Evolutionary conservation across 805 yeast species (phyloP).

Genomic region (Wickerhamiella nectarea): DNA sequence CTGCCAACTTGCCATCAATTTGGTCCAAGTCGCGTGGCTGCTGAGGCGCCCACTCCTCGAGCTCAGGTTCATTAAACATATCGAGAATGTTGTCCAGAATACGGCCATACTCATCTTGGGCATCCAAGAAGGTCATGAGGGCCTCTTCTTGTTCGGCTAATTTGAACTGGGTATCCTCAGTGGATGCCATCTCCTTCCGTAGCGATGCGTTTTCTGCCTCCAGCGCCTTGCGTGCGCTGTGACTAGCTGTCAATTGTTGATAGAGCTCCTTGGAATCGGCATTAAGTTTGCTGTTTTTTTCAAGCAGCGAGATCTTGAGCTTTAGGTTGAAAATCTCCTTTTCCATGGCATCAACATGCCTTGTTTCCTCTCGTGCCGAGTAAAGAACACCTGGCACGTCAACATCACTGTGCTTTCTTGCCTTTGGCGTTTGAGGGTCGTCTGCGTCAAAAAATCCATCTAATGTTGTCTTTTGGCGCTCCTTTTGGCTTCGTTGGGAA

Average conservation of each 20-base stretch:
- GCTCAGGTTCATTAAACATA: constrained; percentile 6
- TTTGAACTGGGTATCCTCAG: constrained; percentile 7
- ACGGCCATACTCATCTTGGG: constrained; percentile 9
- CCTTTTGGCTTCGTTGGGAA: neutral
- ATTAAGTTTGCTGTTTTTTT: constrained; percentile 7
- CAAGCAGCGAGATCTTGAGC: constrained; percentile 14
- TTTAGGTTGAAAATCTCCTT: constrained; percentile 18
- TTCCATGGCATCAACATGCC: constrained; percentile 13
- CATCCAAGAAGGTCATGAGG: constrained; percentile 10
- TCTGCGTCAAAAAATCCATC: neutral
- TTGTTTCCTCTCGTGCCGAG: constrained; percentile 23
- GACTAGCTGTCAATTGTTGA: constrained; percentile 4
- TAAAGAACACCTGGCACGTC: neutral
- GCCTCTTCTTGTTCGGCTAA: constrained; percentile 10
- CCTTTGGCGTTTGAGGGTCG: neutral
- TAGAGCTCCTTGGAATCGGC: constrained; percentile 9
- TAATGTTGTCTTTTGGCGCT: neutral
- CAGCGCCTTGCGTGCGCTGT: constrained; percentile 5
- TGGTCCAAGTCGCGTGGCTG: neutral
- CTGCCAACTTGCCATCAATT: constrained; percentile 9
- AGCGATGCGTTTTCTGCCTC: constrained; percentile 8
- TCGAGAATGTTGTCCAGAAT: constrained; percentile 1
- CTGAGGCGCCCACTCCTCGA: constrained; percentile 4
- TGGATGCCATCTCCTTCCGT: neutral
- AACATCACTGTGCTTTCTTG: neutral